A percentile compares a stretch with the other conserved stretches of the same genome.
Evolutionary conservation across 148 eudicot species (phyloP).

Genomic region (Camellia sinensis): DNA sequence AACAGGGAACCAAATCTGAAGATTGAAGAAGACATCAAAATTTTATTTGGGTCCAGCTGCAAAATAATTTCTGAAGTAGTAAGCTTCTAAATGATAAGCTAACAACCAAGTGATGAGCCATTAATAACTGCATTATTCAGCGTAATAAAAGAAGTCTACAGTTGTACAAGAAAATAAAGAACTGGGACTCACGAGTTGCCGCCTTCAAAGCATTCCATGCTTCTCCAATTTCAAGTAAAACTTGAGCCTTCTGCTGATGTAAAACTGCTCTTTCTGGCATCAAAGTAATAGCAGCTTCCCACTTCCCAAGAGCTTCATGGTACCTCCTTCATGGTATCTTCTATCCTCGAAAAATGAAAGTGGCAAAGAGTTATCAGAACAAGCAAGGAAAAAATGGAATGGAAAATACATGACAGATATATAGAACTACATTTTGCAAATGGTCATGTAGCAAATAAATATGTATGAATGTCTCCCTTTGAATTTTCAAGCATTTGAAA

Average conservation of each 20-base stretch:
- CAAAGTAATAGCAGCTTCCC: constrained; percentile 22
- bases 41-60: neutral
- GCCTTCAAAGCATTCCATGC: constrained; percentile 82
- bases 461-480: too few relatives aligned
- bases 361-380: neutral
- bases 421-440: too few relatives aligned
- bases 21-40: too few relatives aligned
- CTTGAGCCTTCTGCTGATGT: too few relatives aligned
- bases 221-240: too few relatives aligned
- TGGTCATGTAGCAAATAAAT: too few relatives aligned
- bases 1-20: neutral
- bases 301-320: constrained; percentile 82
- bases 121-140: too few relatives aligned
- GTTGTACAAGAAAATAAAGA: neutral
- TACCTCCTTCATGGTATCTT: constrained; percentile 65
- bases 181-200: constrained; percentile 54
- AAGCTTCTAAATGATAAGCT: neutral
- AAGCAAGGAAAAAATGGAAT: constrained; percentile 12
- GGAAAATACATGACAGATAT: neutral
- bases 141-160: too few relatives aligned
- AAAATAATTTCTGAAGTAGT: neutral
- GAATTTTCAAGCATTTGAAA: too few relatives aligned
- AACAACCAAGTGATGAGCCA: too few relatives aligned
- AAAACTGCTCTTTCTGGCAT: too few relatives aligned
- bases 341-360: constrained; percentile 53